Percentiles rank a stretch among this genome's conserved stretches.
Conservation (phyloP, 2,329 filamentous ascomycete species). For the Byssothecium circinans region DNA sequence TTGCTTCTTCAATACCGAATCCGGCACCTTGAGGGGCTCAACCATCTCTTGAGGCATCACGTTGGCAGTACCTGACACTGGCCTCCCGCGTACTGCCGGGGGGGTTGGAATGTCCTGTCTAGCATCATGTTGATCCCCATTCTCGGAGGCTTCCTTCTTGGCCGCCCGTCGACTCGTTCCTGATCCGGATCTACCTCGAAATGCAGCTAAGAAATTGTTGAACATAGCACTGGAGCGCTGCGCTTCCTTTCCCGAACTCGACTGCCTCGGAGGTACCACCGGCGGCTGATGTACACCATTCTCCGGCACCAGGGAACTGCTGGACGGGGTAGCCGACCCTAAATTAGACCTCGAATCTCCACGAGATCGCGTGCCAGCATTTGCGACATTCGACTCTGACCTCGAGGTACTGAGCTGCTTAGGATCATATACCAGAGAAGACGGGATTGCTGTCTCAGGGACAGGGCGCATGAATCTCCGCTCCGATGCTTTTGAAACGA, state of each 20-base stretch:
- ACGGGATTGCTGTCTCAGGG: constrained; percentile 18
- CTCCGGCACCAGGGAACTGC: neutral
- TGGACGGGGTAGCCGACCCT: constrained; percentile 15
- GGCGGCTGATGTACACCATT: constrained; percentile 13
- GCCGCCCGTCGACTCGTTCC: neutral
- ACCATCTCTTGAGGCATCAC: neutral
- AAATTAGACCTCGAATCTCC: constrained; percentile 25
- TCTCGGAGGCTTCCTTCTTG: constrained; percentile 2
- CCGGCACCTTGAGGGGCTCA: constrained; percentile 13
- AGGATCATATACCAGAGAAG: constrained; percentile 15
- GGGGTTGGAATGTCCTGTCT: constrained; percentile 6
- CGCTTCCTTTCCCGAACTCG: constrained; percentile 37
- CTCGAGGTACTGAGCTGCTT: constrained; percentile 13
- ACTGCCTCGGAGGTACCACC: constrained; percentile 33
- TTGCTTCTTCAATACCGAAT: constrained; percentile 16
- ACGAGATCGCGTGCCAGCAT: constrained; percentile 16
- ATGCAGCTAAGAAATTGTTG: constrained; percentile 24
- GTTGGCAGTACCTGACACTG: neutral
- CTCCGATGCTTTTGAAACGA: constrained; percentile 7
- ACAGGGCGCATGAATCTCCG: constrained; percentile 7
- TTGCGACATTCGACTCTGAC: constrained; percentile 24
- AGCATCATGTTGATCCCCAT: constrained; percentile 8
- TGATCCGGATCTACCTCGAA: constrained; percentile 14
- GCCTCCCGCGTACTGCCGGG: constrained; percentile 7
- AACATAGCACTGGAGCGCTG: constrained; percentile 29